Base-by-base conservation (phyloP, 495 filamentous ascomycete species). In the Achaetomiella virescens region DNA sequence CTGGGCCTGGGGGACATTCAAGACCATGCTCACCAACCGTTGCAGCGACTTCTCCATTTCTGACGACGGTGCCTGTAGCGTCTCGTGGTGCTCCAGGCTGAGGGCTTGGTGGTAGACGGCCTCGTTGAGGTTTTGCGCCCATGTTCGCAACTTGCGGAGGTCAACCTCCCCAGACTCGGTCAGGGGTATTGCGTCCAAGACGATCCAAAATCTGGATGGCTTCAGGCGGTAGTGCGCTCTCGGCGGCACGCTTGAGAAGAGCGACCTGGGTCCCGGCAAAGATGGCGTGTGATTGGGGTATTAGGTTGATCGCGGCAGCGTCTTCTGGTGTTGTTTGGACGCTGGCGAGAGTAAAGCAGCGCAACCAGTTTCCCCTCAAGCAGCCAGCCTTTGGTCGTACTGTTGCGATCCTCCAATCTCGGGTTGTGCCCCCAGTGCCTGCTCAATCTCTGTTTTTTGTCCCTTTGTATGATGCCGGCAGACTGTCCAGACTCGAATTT, bases 81-180 rank as follows among this genome's bases (percentile, higher is more conserved):
- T 47, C 25, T 70, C 70, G 20, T 72, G 69, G 18, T 62, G 67
- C 29, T 75, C 71, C 33, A 75, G 54, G 37, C 69, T 70, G 45
- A 72, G 55, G 24, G 75, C 72, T 48, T 71, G 73, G 21, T 70
- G 68, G 46, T 74, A 65, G 17, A 72, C 43, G 40, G 73, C 67
- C 20, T 77, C 68, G 46, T 77, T 77, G 33, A 72, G 71, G 48
- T 78, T 78, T 56, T 78, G 75, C 8, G 66, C 68, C 75, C 75
- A 78, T 0, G 75, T 78, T 22, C 74, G 74, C 45, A 78, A 35
- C 38, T 69, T 69, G 29, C 75, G 72, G 36, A 69, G 61, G 52
- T 78, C 69, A 44, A 68, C 41, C 22, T 73, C 66, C 35, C 70
- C 71, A 2, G 63, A 41, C 0, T 69, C 66, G 24, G 68, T 72